phyloP scores from a whole-genome alignment of 2,329 filamentous ascomycete genomes.

The Gaeumannomyces tritici region DNA sequence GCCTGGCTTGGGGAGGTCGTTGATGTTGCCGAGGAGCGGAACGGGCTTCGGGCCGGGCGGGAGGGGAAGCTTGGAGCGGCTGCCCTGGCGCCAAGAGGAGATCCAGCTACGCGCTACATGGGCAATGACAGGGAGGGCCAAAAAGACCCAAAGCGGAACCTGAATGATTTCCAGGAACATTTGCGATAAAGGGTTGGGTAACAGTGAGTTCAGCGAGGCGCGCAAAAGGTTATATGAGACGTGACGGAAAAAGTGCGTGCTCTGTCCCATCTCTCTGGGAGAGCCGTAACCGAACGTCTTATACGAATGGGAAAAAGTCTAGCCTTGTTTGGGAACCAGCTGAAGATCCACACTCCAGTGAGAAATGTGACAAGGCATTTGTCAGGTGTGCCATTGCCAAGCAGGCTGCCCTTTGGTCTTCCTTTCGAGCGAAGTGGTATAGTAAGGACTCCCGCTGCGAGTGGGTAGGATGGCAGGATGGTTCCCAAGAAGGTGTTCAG shows the following conservation, averaged over 20 bases:
- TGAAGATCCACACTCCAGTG: too few relatives aligned
- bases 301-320: too few relatives aligned
- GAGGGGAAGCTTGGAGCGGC: not conserved
- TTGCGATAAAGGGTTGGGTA: not conserved
- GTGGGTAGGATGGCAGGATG: too few relatives aligned
- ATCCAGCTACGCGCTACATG: not conserved
- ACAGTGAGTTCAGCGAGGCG: not conserved
- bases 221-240: not conserved
- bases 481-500: too few relatives aligned
- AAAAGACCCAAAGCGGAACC: not conserved
- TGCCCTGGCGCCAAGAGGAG: not conserved
- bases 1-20: slow-evolving; percentile 31
- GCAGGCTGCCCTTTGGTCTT: too few relatives aligned
- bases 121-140: not conserved
- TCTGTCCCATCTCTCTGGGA: too few relatives aligned
- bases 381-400: too few relatives aligned
- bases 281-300: too few relatives aligned
- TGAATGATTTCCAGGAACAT: not conserved
- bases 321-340: too few relatives aligned
- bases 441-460: too few relatives aligned
- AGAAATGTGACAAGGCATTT: too few relatives aligned
- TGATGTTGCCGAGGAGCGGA: slow-evolving; percentile 38
- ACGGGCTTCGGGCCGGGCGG: slow-evolving; percentile 40
- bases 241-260: not conserved
- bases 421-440: too few relatives aligned